phyloP scores from a whole-genome alignment of 2,329 filamentous ascomycete species.

The Cryphonectria japonica region DNA sequence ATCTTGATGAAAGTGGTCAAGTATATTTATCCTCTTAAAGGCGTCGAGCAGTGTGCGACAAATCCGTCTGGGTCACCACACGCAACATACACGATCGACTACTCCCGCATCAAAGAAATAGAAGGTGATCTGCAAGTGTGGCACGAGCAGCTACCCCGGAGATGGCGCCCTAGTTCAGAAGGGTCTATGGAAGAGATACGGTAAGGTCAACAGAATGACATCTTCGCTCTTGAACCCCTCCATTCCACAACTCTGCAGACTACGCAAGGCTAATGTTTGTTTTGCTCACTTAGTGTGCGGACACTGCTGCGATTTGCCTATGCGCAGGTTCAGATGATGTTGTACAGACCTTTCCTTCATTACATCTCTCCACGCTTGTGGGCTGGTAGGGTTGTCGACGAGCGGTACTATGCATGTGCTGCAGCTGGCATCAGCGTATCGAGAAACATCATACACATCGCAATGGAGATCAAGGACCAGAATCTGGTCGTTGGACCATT shows the following conservation, averaged over 20 bases:
- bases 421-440: conserved; percentile 65
- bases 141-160: conserved; percentile 70
- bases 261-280: conserved; percentile 27
- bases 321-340: conserved; percentile 79
- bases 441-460: conserved; percentile 78
- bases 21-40: conserved; percentile 67
- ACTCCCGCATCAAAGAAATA: conserved; percentile 65
- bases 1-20: conserved; percentile 69
- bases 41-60: conserved; percentile 49
- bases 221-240: neutral
- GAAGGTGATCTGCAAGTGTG: conserved; percentile 66
- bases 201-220: conserved; percentile 53
- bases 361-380: conserved; percentile 72
- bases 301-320: conserved; percentile 80
- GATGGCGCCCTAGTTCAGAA: conserved; percentile 79
- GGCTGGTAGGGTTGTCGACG: conserved; percentile 65
- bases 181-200: conserved; percentile 74
- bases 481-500: conserved; percentile 78
- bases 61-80: conserved; percentile 44
- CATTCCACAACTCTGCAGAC: neutral
- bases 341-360: conserved; percentile 83
- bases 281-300: conserved; percentile 54
- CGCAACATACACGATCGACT: conserved; percentile 65
- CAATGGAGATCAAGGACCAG: conserved; percentile 75
- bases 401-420: conserved; percentile 76